Base-by-base conservation (phyloP, 2,329 filamentous ascomycete species). In the Phoma sp. region DNA sequence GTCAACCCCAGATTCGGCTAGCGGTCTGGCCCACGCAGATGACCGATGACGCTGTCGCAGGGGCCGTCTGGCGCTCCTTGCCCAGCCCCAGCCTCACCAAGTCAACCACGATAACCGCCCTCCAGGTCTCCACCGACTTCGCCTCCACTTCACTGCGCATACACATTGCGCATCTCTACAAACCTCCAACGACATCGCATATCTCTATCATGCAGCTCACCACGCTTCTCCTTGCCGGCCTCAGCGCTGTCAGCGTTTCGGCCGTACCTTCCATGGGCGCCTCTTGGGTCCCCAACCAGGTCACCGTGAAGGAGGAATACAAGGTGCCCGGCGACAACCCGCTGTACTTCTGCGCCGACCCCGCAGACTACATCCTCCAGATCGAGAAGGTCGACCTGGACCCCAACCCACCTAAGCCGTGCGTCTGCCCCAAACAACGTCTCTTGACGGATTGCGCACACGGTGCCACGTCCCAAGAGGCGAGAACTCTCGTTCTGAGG, bases 341-440 rank as follows among this genome's bases (percentile, higher is more conserved):
- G 27, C 83, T 99, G 56, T 81, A 86, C 71, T 91, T 90, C 78
- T 99, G 95, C 63, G 78, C 80, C 55, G 83, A 90, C 59, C 90
- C 91, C 54, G 76, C 77, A 43, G 75, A 85, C 46, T 87, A 97
- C 74, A 84, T 93, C 53, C 80, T 97, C 64, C 78, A 80, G 38
- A 92, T 99, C 69, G 81, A 92, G 61, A 85, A 84, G 41, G 92
- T 98, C 52, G 88, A 97, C 69, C 78, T 99, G 53, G 72, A 77
- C 32, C 95, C 95, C 13, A 98, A 97, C 77, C 95, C 94, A 57
- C 95, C 95, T 32, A 73, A 85, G 72, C 82, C 92, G 94, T 98
- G 86, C 71, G 90, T 84, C 33, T 57, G 10, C 32, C 52, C 43
- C 15, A 19, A 25, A 7, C 32, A 22, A 22, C 36, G 21, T 19